A percentile compares a stretch with the other conserved stretches of the same genome.
Conservation (phyloP, 139 green algal species). For the Asterochloris erici region DNA sequence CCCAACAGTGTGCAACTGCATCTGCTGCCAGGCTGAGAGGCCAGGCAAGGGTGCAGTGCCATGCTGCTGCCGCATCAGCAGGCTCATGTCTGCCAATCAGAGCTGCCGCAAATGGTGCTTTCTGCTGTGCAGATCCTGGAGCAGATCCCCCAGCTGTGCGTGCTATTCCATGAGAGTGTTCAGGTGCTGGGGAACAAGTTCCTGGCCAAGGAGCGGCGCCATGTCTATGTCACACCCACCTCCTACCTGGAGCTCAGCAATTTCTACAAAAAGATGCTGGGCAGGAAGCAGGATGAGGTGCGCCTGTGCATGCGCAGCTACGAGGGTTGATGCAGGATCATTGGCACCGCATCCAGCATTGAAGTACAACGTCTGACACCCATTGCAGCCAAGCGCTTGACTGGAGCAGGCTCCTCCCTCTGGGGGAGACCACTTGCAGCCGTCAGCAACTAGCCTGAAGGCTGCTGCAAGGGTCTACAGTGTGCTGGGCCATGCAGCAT, state of each 20-base stretch:
- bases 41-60: not conserved
- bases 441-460: too few species aligned
- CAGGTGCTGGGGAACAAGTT: slow-evolving; percentile 41
- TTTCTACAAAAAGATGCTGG: slow-evolving; percentile 59
- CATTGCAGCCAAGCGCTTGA: too few species aligned
- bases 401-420: too few species aligned
- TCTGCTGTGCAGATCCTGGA: slow-evolving; percentile 24
- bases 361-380: too few species aligned
- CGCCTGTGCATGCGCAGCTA: not conserved
- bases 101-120: slow-evolving; percentile 29
- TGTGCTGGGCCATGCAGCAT: too few species aligned
- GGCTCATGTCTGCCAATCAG: too few species aligned
- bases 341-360: too few species aligned
- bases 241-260: slow-evolving; percentile 78
- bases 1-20: too few species aligned
- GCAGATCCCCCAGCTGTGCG: slow-evolving; percentile 57
- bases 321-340: too few species aligned
- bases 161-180: slow-evolving; percentile 57
- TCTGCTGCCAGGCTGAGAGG: not conserved
- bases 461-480: too few species aligned
- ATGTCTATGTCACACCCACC: slow-evolving; percentile 80
- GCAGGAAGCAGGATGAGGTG: slow-evolving; percentile 47
- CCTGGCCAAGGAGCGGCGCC: slow-evolving; percentile 49
- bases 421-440: too few species aligned
- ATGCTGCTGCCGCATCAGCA: too few species aligned